A percentile compares a stretch with the other conserved stretches of the same genome.
These are phyloP conservation scores for Amphicarpaea edgeworthii DNA, from an alignment of 306 rosid genomes.

Conservation along the genomic window DNA sequence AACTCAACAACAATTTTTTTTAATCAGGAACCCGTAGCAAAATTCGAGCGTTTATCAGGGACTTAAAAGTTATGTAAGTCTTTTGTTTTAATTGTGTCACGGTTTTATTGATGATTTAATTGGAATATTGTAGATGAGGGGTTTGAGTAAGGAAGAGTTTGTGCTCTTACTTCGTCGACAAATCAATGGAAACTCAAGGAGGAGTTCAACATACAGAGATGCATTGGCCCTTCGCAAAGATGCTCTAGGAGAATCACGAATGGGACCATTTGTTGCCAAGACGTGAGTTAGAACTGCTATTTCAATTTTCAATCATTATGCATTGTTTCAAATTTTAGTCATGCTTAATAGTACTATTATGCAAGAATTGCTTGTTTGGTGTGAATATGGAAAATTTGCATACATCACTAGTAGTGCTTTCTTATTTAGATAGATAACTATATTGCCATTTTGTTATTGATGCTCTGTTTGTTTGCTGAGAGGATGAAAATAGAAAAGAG, in stretches of 20 bases:
- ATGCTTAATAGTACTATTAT: no score
- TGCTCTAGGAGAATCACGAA: slow-evolving; percentile 71
- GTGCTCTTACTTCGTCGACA: slow-evolving; percentile 74
- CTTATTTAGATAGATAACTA: neutral
- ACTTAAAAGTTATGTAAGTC: no score
- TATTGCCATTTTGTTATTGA: neutral
- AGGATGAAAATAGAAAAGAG: no score
- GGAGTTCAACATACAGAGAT: slow-evolving; percentile 66
- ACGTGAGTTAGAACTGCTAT: slow-evolving; percentile 64
- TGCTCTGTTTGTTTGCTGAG: no score
- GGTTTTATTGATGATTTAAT: slow-evolving; percentile 6
- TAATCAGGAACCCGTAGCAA: no score
- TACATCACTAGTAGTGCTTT: neutral
- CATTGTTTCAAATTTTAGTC: neutral
- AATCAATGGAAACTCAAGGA: slow-evolving; percentile 69
- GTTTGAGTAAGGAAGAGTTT: slow-evolving; percentile 75
- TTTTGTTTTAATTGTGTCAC: no score
- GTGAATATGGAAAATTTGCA: neutral
- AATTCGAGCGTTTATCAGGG: no score
- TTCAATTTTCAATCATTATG: slow-evolving; percentile 32
- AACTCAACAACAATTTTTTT: no score
- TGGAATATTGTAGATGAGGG: slow-evolving; percentile 64
- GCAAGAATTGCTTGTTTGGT: neutral
- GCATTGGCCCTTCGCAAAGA: slow-evolving; percentile 40
- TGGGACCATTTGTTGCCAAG: slow-evolving; percentile 69